Base-by-base conservation (phyloP, 2,329 filamentous ascomycete genomes). In the Sporothrix dimorphospora region DNA sequence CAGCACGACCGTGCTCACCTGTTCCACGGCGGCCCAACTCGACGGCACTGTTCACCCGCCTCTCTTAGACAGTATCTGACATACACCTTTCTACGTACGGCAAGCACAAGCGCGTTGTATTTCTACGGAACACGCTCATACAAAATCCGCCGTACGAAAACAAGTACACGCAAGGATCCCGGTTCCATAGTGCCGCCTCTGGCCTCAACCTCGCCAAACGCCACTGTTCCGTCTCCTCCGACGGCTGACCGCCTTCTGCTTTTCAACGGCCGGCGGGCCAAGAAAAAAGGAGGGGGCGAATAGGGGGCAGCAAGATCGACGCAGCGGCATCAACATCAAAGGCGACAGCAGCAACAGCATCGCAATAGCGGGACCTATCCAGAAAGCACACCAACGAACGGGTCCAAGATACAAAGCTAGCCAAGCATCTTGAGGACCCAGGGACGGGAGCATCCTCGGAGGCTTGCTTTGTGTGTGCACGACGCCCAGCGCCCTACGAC, bases 191-290 rank as follows among this genome's bases (percentile, higher is more conserved):
- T 16, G 51, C 21, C 53, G n/a, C 27, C 53, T 27, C 14, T 34
- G 34, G 24, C 9, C 7, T 38, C 12, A 16, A 30, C 68, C 24
- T 24, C 40, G 11, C 24, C 24, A 11, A 40, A 47, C 27, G 68
- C 68, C 68, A 61, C 40, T 49, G 53, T 19, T 61, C 38, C 53
- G 34, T 42, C 57, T 27, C 11, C 30, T 66, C 61, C 57, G 57
- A 59, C 61, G 27, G 49, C 70, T 59, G 70, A 71, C 70, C 61
- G 70, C 63, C 51, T 71, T 68, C 61, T 57, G 24, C 12, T 21
- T 21, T 19, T 59, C 42, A n/a, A n/a, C 30, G 12, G 1, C 12
- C 57, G 45, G 70, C 24, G 49, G 27, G 12, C 38, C 40, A 65
- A 14, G 16, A 5, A 38, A 45, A n/a, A 34, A 34, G 24, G 27